phyloP scores from a whole-genome alignment of 305 asterid species.

The Fraxinus floribunda region DNA sequence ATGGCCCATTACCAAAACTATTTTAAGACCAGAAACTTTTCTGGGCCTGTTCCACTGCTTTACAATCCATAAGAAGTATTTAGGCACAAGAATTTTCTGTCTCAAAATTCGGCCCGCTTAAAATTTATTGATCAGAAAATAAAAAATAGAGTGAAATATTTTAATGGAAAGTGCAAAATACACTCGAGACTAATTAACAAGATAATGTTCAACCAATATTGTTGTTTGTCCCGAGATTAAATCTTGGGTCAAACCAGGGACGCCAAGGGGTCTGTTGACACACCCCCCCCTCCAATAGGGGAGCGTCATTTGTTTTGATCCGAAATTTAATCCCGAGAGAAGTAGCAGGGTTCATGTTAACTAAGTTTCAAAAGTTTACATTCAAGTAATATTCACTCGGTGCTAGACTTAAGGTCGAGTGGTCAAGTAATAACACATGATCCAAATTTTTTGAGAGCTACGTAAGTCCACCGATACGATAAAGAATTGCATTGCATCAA shows the following conservation, averaged over 20 bases:
- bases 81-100: neutral
- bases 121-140: neutral
- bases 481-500: neutral
- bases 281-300: no score
- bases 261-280: no score
- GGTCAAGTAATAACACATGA: neutral
- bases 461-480: neutral
- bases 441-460: neutral
- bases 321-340: no score
- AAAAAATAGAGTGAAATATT: neutral
- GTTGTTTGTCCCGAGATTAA: no score
- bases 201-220: neutral
- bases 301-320: no score
- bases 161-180: neutral
- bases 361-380: neutral
- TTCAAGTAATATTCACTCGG: neutral
- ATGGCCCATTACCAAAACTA: neutral
- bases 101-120: neutral
- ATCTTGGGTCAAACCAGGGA: no score
- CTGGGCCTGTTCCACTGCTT: neutral
- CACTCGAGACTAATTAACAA: neutral
- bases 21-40: neutral
- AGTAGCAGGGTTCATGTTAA: neutral
- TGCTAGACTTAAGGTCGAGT: neutral
- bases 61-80: neutral